Base-by-base conservation (phyloP, 768 basidiomycete species). In the Trametes villosa region DNA sequence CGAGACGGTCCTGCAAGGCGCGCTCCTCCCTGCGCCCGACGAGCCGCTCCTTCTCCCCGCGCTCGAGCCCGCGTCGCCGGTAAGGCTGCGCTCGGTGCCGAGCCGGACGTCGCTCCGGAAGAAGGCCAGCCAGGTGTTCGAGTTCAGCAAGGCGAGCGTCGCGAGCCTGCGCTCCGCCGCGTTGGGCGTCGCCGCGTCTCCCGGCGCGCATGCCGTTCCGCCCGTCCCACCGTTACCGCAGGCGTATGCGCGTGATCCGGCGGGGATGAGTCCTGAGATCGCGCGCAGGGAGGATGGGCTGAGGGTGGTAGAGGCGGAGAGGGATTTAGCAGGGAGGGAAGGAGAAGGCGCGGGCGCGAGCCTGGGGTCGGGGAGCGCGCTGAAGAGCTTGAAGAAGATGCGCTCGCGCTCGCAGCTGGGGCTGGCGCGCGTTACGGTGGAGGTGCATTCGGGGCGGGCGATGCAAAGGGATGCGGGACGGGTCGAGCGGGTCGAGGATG, bases 71-170 rank as follows among this genome's bases (percentile, higher is more conserved):
- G 57, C 47, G 18, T 38, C 61, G 3, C 48, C 53, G 9, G 6
- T 55, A n/a, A 59, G 33, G 56, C 38, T 63, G 12, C 46, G 53
- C 11, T 20, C 52, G 5, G 17, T n/a, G 15, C 40, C 57, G 18
- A 63, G 62, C 51, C 49, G 57, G 17, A 49, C 51, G 40, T 53
- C 57, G 13, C 48, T 63, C 11, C 45, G 53, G 48, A 59, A 63
- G 57, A 63, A 63, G 53, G 62, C 62, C 27, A 63, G 62, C 29
- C 62, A 63, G 52, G 57, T 63, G 22, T 63, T 63, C 53, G 57
- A 55, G 48, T 47, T 63, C 47, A 50, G 57, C 50, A 53, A 50
- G 47, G 57, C 57, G 38, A 59, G 57, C 22, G 48, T 59, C 18
- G 62, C 62, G 7, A 58, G 42, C 44, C 55, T 62, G 29, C 62